A percentile compares a stretch with the other conserved stretches of the same genome.
Conservation (phyloP, 108 stramenopile genomes). For the Pseudonitzschia multiseries region DNA sequence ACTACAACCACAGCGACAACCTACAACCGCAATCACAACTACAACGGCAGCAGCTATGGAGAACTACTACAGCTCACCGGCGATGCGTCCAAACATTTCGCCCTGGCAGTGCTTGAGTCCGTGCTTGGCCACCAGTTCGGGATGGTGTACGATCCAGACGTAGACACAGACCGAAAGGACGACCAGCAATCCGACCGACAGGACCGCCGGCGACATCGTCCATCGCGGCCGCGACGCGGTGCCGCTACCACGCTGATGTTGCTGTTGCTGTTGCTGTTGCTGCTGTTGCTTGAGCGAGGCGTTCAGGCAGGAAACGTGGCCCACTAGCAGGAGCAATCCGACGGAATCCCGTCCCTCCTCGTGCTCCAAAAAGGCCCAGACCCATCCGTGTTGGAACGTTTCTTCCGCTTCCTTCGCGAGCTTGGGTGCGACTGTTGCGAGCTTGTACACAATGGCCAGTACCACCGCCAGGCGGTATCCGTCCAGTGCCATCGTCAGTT, state of each 20-base stretch:
- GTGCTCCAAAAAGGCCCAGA: slow-evolving; percentile 19
- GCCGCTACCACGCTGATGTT: background rate
- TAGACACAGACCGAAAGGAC: slow-evolving; percentile 4
- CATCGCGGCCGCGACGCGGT: background rate
- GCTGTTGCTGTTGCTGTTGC: background rate
- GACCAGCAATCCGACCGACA: background rate
- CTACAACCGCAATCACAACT: no score
- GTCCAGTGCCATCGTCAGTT: background rate
- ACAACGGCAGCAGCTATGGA: no score
- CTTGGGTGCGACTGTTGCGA: slow-evolving; percentile 1
- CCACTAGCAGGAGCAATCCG: slow-evolving; percentile 1
- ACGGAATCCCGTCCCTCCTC: slow-evolving; percentile 25
- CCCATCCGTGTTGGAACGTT: background rate
- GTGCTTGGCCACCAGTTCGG: slow-evolving; percentile 7
- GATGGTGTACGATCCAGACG: slow-evolving; percentile 15
- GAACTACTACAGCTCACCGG: background rate
- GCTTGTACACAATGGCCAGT: background rate
- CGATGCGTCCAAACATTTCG: slow-evolving; percentile 15
- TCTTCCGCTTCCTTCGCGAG: background rate
- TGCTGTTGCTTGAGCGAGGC: background rate
- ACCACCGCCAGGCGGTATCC: background rate
- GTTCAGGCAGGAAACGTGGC: background rate
- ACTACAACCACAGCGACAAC: no score
- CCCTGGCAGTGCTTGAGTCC: slow-evolving; percentile 14
- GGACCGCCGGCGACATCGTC: background rate